These are phyloP conservation scores for Coemansia sp. DNA, from an alignment of 192 early-diverging fungal species.

Conservation along the genomic window DNA sequence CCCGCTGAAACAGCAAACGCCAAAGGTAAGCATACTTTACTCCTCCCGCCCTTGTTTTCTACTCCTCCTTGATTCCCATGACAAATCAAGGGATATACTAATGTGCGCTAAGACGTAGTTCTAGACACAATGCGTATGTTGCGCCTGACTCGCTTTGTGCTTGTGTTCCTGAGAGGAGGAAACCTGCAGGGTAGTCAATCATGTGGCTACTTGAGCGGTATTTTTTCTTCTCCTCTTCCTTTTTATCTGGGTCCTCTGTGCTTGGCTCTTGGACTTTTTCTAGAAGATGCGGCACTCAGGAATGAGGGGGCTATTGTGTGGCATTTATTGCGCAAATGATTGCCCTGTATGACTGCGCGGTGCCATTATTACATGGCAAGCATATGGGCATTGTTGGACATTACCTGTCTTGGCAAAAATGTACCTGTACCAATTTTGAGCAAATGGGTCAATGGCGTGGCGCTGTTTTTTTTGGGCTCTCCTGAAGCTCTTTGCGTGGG, in stretches of 20 bases:
- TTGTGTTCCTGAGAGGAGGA: background rate
- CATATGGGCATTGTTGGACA: background rate
- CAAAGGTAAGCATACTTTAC: constrained; percentile 25
- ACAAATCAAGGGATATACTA: background rate
- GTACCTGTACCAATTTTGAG: background rate
- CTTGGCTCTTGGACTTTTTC: background rate
- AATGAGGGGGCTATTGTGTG: background rate
- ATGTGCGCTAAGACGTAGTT: constrained; percentile 5
- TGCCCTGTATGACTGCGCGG: constrained; percentile 6
- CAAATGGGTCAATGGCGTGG: background rate
- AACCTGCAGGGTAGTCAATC: constrained; percentile 3
- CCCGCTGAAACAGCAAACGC: background rate
- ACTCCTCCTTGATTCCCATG: constrained; percentile 2
- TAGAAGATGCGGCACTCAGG: background rate
- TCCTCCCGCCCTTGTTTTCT: background rate
- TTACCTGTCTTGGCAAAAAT: background rate
- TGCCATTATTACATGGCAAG: background rate
- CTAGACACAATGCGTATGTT: constrained; percentile 3
- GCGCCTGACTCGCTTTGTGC: constrained; percentile 6
- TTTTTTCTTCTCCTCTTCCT: background rate
- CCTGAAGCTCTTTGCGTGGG: background rate
- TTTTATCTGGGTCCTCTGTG: background rate
- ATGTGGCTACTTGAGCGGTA: background rate
- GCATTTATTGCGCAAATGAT: constrained; percentile 7
- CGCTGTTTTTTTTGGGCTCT: background rate